Percentiles rank a stretch among this genome's conserved stretches.
phyloP scores from a whole-genome alignment of 139 green algal genomes.

The Chlamydomonas urium region DNA sequence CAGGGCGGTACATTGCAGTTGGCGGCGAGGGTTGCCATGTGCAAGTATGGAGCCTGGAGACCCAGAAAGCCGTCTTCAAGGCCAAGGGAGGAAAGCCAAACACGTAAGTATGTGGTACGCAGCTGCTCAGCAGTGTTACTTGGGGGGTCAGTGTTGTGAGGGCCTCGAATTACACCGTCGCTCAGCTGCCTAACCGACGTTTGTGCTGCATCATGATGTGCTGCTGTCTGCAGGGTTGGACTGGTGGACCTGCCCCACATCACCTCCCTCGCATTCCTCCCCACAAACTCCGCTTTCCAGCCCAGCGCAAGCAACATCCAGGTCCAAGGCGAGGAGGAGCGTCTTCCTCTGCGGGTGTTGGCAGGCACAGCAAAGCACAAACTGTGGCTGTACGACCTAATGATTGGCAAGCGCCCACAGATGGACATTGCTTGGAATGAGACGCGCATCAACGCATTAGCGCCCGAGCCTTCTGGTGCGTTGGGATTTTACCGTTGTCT shows the following conservation, averaged over 20 bases:
- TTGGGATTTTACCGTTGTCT: background rate
- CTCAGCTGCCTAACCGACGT: too few species aligned
- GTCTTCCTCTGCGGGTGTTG: constrained; percentile 2
- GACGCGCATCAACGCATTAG: constrained; percentile 45
- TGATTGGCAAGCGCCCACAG: constrained; percentile 58
- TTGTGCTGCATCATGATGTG: too few species aligned
- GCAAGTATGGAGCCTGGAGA: background rate
- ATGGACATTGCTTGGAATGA: constrained; percentile 50
- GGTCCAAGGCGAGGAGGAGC: background rate
- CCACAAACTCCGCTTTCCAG: background rate
- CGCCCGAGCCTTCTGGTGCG: constrained; percentile 36
- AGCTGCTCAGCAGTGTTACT: too few species aligned
- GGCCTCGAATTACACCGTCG: too few species aligned
- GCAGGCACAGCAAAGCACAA: constrained; percentile 39
- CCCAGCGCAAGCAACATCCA: background rate
- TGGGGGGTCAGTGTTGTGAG: too few species aligned
- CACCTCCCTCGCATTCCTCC: constrained; percentile 5
- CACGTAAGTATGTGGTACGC: too few species aligned
- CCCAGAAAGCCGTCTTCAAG: background rate
- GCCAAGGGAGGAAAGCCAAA: background rate
- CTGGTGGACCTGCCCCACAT: constrained; percentile 7
- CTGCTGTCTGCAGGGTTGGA: constrained; percentile 13
- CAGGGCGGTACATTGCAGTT: background rate
- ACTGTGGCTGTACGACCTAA: constrained; percentile 46
- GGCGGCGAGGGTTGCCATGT: background rate